These are phyloP conservation scores for Cutaneotrichosporon dermatis DNA, from an alignment of 1,284 basidiomycete genomes.

Conservation along the genomic window DNA sequence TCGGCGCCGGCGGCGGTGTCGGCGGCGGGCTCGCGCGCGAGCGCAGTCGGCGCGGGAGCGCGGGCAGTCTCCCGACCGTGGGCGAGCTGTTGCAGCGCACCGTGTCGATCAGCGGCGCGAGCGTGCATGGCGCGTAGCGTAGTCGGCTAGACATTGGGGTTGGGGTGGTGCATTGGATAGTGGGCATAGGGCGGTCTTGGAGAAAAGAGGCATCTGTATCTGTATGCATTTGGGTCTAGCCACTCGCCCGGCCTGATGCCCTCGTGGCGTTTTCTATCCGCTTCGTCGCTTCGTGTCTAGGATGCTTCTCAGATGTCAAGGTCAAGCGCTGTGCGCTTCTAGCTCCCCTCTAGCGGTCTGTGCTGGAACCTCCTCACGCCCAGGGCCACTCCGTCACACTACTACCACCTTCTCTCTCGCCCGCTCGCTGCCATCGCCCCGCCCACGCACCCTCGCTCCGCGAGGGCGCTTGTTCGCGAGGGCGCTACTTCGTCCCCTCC, in stretches of 20 bases:
- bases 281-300: too few species aligned
- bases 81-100: constrained; percentile 38
- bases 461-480: too few species aligned
- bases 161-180: background rate
- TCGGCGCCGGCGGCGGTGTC: background rate
- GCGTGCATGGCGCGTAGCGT: constrained; percentile 33
- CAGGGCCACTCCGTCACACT: too few species aligned
- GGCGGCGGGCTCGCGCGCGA: background rate
- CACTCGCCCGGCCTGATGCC: background rate
- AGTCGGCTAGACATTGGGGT: too few species aligned
- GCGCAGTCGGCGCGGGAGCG: constrained; percentile 8
- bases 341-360: too few species aligned
- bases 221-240: background rate
- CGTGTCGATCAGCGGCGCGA: constrained; percentile 30
- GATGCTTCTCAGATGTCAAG: too few species aligned
- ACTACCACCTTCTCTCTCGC: too few species aligned
- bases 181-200: background rate
- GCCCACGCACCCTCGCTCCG: too few species aligned
- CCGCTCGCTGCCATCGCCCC: too few species aligned
- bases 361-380: too few species aligned
- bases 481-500: background rate
- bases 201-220: background rate
- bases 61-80: constrained; percentile 17
- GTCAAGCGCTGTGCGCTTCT: too few species aligned
- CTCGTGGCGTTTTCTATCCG: too few species aligned